Evolutionary conservation across 805 yeast species (phyloP), one percentile per base, ranked within the genome.

Genomic region (Lachancea waltii): DNA sequence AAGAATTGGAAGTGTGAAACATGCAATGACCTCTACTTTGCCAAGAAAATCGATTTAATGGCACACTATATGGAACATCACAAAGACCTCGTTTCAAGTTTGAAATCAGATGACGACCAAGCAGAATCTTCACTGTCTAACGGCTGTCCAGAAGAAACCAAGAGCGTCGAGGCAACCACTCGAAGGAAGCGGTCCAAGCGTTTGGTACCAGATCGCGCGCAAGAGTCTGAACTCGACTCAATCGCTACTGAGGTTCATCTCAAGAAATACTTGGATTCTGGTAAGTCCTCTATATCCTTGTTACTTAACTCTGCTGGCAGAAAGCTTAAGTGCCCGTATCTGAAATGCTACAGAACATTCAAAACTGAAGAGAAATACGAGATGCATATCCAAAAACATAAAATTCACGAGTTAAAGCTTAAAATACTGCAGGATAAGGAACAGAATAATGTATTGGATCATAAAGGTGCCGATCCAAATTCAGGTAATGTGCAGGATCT

Each of bases 1-100:
- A 75, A 70, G 45, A 60, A 76, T 27, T 84, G 94, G 90, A 72
- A 71, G 40, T 85, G 95, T 60, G 55, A 60, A 1, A 64, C 65
- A 36, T 81, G 89, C 58, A 55, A 39, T 5, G 54, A 58, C 13
- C 62, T 63, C 1, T 63, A 69, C 21, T 81, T 75, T 49, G 68
- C 69, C 4, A 77, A 75, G 45, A 80, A 81, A 42, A 67, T 67
- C 9, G 81, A 73, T 31, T 62, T 83, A 19, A 49, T 75, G 0
- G 58, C 58, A 1, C 95, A 85, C 58, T 77, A 76, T 30, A 46
- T 51, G n/a, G 60, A 53, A n/a, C 80, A 74, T 39, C 76, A 61
- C 40, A 18, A 36, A 5, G 50, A 48, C 19, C 29, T 35, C 4
- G 33, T 35, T 7, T 22, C 33, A 7, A 15, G n/a, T n/a, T n/a